Percentiles rank a stretch among this genome's conserved stretches.
These are phyloP conservation scores for Suhomyces chickasaworum DNA, from an alignment of 1,139 yeast species.

Conservation along the genomic window DNA sequence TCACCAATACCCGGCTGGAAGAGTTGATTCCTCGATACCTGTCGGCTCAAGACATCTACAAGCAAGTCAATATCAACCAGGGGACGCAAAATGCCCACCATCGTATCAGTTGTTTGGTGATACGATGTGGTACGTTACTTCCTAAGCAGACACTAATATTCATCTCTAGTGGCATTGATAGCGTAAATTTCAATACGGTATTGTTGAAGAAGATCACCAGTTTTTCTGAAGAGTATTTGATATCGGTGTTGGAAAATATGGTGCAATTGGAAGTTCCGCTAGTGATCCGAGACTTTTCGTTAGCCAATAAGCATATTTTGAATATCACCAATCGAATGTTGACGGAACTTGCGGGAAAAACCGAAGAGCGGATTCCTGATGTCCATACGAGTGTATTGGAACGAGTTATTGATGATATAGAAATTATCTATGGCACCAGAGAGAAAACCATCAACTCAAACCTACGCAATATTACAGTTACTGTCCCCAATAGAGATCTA, in stretches of 20 bases:
- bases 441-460: constrained; percentile 18
- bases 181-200: constrained; percentile 10
- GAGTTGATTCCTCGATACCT: constrained; percentile 18
- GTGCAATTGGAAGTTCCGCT: constrained; percentile 13
- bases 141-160: constrained; percentile 19
- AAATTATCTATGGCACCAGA: constrained; percentile 16
- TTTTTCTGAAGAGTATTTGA: constrained; percentile 10
- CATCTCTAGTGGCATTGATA: constrained; percentile 6
- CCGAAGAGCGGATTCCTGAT: constrained; percentile 6
- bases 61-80: constrained; percentile 13
- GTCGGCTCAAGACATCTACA: constrained; percentile 14
- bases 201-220: constrained; percentile 14
- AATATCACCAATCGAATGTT: constrained; percentile 15
- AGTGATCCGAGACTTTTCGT: constrained; percentile 16
- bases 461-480: constrained; percentile 26
- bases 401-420: constrained; percentile 16
- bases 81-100: constrained; percentile 8
- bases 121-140: constrained; percentile 16
- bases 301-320: constrained; percentile 13
- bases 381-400: constrained; percentile 9
- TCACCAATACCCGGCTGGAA: constrained; percentile 8
- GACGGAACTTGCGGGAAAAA: constrained; percentile 1
- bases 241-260: constrained; percentile 16
- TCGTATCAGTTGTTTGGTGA: constrained; percentile 14
- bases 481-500: constrained; percentile 28